A percentile compares a stretch with the other conserved stretches of the same genome.
Conservation (phyloP, 192 early-diverging fungal species). For the Coemansia sp. region DNA sequence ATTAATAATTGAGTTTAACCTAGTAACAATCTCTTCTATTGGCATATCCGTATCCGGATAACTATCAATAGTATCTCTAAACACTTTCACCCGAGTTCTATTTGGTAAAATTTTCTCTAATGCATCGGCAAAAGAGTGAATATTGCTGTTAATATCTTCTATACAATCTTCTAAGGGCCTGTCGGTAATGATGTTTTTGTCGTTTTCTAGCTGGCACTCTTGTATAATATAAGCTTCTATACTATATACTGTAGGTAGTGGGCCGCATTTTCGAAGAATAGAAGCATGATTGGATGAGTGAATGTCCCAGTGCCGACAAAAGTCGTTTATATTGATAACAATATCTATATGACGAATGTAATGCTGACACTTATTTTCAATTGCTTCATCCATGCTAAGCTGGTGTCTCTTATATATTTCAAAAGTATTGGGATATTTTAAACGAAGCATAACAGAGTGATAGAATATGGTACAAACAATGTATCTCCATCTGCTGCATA, state of each 20-base stretch:
- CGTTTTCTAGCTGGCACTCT: neutral
- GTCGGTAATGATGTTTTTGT: neutral
- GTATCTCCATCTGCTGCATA: neutral
- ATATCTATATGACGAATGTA: neutral
- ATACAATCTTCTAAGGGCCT: neutral
- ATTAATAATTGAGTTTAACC: neutral
- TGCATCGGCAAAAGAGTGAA: neutral
- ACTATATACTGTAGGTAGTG: neutral
- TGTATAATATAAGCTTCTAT: neutral
- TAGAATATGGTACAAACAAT: neutral
- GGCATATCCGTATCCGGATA: neutral
- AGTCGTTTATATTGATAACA: neutral
- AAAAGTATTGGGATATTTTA: neutral
- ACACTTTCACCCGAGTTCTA: neutral
- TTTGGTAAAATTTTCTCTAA: neutral
- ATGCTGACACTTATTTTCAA: neutral
- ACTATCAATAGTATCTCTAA: neutral
- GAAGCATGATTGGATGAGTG: neutral
- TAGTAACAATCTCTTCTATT: neutral
- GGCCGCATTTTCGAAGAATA: neutral
- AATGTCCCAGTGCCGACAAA: neutral
- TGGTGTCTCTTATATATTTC: too few relatives aligned
- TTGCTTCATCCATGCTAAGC: neutral
- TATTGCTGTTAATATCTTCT: neutral
- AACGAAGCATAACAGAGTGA: neutral